A percentile compares a stretch with the other conserved stretches of the same genome.
Evolutionary conservation across 768 basidiomycete genomes (phyloP).

Genomic region (Rhodotorula graminis): DNA sequence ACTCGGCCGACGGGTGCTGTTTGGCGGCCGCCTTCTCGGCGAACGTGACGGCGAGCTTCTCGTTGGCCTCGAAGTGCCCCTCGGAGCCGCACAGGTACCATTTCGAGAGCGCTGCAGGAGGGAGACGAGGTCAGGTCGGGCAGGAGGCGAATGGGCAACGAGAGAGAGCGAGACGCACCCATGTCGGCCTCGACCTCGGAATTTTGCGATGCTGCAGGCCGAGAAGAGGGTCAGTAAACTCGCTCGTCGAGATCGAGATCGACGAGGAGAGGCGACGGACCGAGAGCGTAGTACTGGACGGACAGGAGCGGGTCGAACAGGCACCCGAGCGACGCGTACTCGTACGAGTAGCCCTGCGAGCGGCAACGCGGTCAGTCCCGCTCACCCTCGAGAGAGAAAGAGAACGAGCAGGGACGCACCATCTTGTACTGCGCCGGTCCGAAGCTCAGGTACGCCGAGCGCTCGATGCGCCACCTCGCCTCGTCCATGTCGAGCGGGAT

Average conservation of each 20-base stretch:
- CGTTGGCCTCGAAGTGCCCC: slow-evolving; percentile 44
- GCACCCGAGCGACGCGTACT: slow-evolving; percentile 79
- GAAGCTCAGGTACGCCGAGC: slow-evolving; percentile 75
- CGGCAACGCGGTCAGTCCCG: no score
- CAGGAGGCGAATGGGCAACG: neutral
- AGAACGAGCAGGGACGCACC: neutral
- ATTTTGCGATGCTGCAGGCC: slow-evolving; percentile 60
- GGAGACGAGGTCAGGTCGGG: neutral
- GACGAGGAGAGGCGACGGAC: neutral
- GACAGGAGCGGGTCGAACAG: slow-evolving; percentile 80
- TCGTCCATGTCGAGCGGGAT: slow-evolving; percentile 53
- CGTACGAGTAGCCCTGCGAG: slow-evolving; percentile 68
- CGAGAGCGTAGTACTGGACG: slow-evolving; percentile 73
- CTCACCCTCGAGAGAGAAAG: no score
- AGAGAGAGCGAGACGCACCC: slow-evolving; percentile 50
- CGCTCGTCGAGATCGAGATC: slow-evolving; percentile 40
- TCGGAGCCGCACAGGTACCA: slow-evolving; percentile 90
- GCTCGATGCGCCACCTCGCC: slow-evolving; percentile 71
- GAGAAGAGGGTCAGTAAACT: neutral
- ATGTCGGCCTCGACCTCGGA: slow-evolving; percentile 92
- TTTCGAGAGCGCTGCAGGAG: slow-evolving; percentile 61
- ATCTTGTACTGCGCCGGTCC: slow-evolving; percentile 82
- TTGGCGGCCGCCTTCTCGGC: slow-evolving; percentile 69
- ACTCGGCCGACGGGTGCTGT: slow-evolving; percentile 66
- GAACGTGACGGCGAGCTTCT: slow-evolving; percentile 70